Conservation (phyloP, 2,329 filamentous ascomycete genomes). For the Alternaria panax region DNA sequence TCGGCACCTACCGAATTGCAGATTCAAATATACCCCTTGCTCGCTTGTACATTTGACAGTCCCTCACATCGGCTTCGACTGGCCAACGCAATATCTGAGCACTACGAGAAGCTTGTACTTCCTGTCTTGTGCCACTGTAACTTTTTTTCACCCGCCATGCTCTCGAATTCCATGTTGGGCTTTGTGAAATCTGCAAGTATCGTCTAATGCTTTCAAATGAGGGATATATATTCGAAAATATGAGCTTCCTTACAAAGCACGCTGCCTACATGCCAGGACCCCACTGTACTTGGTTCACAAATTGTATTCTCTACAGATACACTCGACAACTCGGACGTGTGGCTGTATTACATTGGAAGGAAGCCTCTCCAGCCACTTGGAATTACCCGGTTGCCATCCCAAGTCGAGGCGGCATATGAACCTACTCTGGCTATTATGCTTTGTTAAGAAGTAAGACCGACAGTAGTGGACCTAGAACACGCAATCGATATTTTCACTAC, state of each 20-base stretch:
- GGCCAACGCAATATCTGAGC: not conserved
- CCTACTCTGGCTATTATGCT: constrained; percentile 5
- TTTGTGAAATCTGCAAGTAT: not conserved
- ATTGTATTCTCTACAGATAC: not conserved
- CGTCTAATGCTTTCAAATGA: not conserved
- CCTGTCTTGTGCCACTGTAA: not conserved
- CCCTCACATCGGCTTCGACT: not conserved
- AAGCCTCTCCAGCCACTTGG: not conserved
- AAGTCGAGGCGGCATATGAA: not conserved
- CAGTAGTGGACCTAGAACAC: constrained; percentile 4
- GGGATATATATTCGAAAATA: not conserved
- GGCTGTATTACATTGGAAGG: not conserved
- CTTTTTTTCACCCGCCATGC: not conserved
- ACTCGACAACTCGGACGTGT: not conserved
- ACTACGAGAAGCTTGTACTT: not conserved
- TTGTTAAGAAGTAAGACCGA: constrained; percentile 15
- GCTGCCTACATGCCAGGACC: not conserved
- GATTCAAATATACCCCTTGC: not conserved
- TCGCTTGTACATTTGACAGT: constrained; percentile 1
- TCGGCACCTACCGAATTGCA: constrained; percentile 2
- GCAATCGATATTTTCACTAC: constrained; percentile 4
- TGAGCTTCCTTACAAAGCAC: not conserved
- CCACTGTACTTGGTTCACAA: not conserved
- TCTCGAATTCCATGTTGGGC: not conserved
- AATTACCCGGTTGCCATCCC: constrained; percentile 3